A percentile compares a stretch with the other conserved stretches of the same genome.
These are phyloP conservation scores for Diaporthe capsici DNA, from an alignment of 2,329 filamentous ascomycete species.

Conservation along the genomic window DNA sequence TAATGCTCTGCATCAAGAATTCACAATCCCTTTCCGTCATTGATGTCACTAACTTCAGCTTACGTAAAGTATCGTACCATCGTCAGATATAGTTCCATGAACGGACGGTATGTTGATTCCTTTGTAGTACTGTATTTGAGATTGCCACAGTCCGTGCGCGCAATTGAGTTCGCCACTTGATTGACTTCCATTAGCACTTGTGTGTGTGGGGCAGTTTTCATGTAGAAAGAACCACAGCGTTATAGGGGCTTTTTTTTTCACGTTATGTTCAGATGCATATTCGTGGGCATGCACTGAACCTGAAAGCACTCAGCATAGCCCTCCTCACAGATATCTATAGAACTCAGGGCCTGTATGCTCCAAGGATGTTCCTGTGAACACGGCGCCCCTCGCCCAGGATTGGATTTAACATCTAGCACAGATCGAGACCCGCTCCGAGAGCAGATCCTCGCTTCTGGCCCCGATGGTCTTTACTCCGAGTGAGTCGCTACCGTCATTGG, in stretches of 20 bases:
- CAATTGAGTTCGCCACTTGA: background rate
- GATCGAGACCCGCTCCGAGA: constrained; percentile 14
- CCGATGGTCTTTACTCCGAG: background rate
- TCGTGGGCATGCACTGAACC: background rate
- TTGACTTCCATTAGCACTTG: background rate
- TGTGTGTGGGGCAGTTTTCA: background rate
- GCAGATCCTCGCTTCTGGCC: constrained; percentile 3
- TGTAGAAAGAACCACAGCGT: background rate
- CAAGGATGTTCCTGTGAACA: background rate
- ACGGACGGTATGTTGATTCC: background rate
- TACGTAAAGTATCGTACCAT: background rate
- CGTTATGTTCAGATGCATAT: background rate
- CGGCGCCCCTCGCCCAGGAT: background rate
- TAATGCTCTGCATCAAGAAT: background rate
- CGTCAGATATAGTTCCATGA: background rate
- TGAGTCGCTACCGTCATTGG: background rate
- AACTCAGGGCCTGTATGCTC: background rate
- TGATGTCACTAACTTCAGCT: background rate
- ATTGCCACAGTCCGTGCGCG: background rate
- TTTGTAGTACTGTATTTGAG: background rate
- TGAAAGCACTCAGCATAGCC: background rate
- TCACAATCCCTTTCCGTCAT: background rate
- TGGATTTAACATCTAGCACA: background rate
- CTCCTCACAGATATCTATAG: background rate
- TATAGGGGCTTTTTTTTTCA: background rate